Percentiles rank a stretch among this genome's conserved stretches.
Conservation (phyloP, 176 grass and related monocot genomes). For the Dendrocalamus sinicus region DNA sequence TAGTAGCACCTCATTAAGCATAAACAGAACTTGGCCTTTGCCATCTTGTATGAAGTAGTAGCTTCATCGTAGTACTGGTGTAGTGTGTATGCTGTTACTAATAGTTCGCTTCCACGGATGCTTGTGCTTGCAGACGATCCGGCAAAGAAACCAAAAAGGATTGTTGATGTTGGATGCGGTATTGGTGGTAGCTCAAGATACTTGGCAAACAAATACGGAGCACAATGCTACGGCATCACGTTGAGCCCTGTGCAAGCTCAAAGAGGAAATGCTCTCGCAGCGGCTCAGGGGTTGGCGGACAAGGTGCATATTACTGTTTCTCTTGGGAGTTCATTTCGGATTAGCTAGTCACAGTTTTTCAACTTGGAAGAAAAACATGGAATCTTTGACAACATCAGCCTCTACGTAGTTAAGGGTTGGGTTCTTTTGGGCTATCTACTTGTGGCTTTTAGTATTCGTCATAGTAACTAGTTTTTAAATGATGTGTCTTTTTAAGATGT, state of each 20-base stretch:
- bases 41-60: neutral
- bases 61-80: neutral
- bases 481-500: too few relatives aligned
- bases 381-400: neutral
- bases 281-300: constrained; percentile 63
- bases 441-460: too few relatives aligned
- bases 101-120: neutral
- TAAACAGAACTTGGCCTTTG: neutral
- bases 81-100: neutral
- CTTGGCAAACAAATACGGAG: constrained; percentile 79
- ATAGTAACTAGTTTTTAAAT: too few relatives aligned
- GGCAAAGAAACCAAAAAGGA: constrained; percentile 61
- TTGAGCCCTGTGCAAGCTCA: constrained; percentile 91
- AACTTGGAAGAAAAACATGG: neutral
- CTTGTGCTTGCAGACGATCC: constrained; percentile 56
- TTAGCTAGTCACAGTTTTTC: neutral
- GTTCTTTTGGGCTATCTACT: too few relatives aligned
- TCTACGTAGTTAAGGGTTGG: constrained; percentile 1
- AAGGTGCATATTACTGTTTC: constrained; percentile 48
- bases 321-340: neutral
- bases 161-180: constrained; percentile 89
- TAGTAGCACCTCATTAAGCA: neutral
- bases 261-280: constrained; percentile 71
- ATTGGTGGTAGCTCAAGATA: constrained; percentile 98
- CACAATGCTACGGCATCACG: constrained; percentile 73